Percentiles rank a stretch among this genome's conserved stretches.
Conservation (phyloP, 805 yeast species). For the Tetrapisispora arboricola region DNA sequence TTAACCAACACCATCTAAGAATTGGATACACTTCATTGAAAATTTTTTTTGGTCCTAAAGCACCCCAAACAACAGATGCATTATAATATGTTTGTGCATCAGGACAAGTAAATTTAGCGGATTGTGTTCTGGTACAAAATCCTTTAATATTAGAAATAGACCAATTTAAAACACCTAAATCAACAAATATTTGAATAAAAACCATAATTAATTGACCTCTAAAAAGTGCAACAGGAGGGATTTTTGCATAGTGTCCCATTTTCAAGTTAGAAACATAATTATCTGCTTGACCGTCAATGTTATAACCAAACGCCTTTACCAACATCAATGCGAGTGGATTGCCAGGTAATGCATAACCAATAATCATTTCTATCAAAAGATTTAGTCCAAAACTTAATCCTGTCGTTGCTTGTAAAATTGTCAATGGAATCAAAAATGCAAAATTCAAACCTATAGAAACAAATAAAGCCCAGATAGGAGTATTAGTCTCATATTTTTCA, state of each 20-base stretch:
- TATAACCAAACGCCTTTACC: slow-evolving; percentile 44
- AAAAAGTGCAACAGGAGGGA: slow-evolving; percentile 51
- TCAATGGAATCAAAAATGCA: slow-evolving; percentile 42
- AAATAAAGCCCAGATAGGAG: slow-evolving; percentile 54
- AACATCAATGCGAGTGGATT: slow-evolving; percentile 45
- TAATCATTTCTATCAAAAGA: slow-evolving; percentile 45
- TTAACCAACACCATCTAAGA: slow-evolving; percentile 52
- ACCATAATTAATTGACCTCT: slow-evolving; percentile 34
- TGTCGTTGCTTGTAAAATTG: slow-evolving; percentile 39
- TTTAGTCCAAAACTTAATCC: slow-evolving; percentile 40
- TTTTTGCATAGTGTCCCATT: slow-evolving; percentile 46
- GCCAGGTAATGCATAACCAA: slow-evolving; percentile 48
- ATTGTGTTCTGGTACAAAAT: slow-evolving; percentile 30
- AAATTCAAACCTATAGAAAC: slow-evolving; percentile 42
- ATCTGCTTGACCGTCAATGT: slow-evolving; percentile 56
- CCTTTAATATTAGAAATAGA: slow-evolving; percentile 26
- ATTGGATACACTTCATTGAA: slow-evolving; percentile 51
- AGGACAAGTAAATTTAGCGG: slow-evolving; percentile 34
- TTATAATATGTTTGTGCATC: slow-evolving; percentile 36
- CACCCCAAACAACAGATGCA: slow-evolving; percentile 47
- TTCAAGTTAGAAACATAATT: slow-evolving; percentile 47
- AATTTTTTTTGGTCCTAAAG: slow-evolving; percentile 45
- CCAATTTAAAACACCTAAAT: slow-evolving; percentile 30
- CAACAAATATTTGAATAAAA: slow-evolving; percentile 23
- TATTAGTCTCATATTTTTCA: slow-evolving; percentile 34